Conservation (phyloP, 495 filamentous ascomycete genomes). For the Penicillium crystallinum region DNA sequence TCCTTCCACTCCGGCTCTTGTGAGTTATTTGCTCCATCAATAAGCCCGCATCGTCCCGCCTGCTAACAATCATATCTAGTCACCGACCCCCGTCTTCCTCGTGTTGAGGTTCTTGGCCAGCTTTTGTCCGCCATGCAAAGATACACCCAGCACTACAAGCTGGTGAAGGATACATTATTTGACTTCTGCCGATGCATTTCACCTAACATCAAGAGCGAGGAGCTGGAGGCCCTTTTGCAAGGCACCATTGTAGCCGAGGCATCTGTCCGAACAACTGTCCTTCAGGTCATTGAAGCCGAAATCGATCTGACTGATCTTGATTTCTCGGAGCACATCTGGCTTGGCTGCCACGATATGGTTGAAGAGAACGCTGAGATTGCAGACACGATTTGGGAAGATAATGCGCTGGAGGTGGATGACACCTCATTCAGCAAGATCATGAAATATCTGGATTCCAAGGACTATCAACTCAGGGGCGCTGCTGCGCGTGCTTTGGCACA, state of each 20-base stretch:
- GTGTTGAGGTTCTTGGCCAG: slow-evolving; percentile 60
- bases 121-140: slow-evolving; percentile 78
- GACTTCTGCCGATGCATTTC: slow-evolving; percentile 78
- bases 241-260: slow-evolving; percentile 73
- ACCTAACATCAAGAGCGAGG: slow-evolving; percentile 61
- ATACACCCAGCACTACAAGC: slow-evolving; percentile 88
- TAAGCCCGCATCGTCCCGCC: not conserved
- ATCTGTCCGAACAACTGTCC: slow-evolving; percentile 73
- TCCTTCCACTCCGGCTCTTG: slow-evolving; percentile 78
- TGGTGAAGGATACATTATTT: slow-evolving; percentile 83
- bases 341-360: slow-evolving; percentile 83
- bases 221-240: slow-evolving; percentile 65
- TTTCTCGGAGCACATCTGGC: slow-evolving; percentile 88
- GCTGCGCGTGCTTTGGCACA: slow-evolving; percentile 79
- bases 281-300: slow-evolving; percentile 88
- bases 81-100: slow-evolving; percentile 66
- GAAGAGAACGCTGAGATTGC: slow-evolving; percentile 84
- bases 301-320: slow-evolving; percentile 82
- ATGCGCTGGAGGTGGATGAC: slow-evolving; percentile 67
- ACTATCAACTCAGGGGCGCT: slow-evolving; percentile 74
- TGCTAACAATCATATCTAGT: slow-evolving; percentile 30
- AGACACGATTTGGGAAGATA: slow-evolving; percentile 89
- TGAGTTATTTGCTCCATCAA: slow-evolving; percentile 20
- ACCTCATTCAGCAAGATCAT: slow-evolving; percentile 59
- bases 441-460: slow-evolving; percentile 71